Base-by-base conservation (phyloP, 2,329 filamentous ascomycete genomes). In the Cladorrhinum sp. region DNA sequence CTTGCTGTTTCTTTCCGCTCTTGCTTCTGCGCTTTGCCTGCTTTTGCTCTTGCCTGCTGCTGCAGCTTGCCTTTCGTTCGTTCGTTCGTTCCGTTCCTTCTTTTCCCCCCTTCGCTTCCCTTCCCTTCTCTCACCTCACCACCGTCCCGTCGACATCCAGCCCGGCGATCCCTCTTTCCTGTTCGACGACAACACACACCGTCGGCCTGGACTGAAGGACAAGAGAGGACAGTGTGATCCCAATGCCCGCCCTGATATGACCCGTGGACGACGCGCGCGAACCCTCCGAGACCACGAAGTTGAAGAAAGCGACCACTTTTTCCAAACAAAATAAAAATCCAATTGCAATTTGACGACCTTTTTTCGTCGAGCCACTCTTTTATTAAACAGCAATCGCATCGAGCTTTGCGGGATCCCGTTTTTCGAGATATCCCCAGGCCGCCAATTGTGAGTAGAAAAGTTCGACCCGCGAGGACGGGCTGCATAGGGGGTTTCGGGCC, bases 311-410 rank as follows among this genome's bases (percentile, higher is more conserved):
- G 65, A 67, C 62, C 54, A 55, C 61, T 66, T 60, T 63, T 58
- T n/a, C 36, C 21, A 28, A 63, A 64, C 39, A 36, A 55, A 61
- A 63, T 58, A 55, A 20, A 53, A 62, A 54, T 61, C 39, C 16
- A 57, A 46, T 55, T 55, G 9, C 64, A 61, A 64, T 71, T 72
- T 68, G 76, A 77, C 77, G 76, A 77, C 68, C 73, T 75, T 71
- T n/a, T 77, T 28, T 76, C 76, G 77, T 79, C 77, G 72, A 76
- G 75, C 76, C 78, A 70, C 78, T 80, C 78, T 79, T 79, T 79
- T 69, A 65, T 63, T 65, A 58, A 20, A 58, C 24, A 61, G 36
- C 55, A 52, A 55, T 55, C 52, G 58, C 50, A 58, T 26, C 51
- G 51, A 58, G 52, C 36, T 62, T 60, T 56, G 21, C 26, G 52